Evolutionary conservation across 1,139 yeast species (phyloP), one percentile per base, ranked within the genome.

Genomic region (Yamadazyma epiphylla): DNA sequence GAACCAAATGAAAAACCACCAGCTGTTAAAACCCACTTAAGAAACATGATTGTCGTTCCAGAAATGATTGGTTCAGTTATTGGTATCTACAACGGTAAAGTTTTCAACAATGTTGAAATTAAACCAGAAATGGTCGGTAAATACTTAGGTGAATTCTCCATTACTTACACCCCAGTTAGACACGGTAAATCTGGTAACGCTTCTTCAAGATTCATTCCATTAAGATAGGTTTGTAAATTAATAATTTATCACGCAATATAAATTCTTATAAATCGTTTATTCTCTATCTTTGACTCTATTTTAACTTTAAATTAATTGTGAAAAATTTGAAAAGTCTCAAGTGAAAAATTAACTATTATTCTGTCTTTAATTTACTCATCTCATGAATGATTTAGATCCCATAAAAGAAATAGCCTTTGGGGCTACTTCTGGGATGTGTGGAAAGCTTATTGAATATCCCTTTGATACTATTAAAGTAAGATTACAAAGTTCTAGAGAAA

Each of bases 111-210:
- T 62, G 96, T 91, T 70, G 99, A 94, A 74, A 76, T 94, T 74
- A 88, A 78, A 73, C 96, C 98, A 62, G 99, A 94, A 79, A 91
- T 94, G 98, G 89, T 89, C 66, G 98, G 98, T 67, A 96, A 89
- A 84, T 94, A 94, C 94, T 86, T 94, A 64, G 99, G 96, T 77
- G 99, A 94, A 79, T 91, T 94, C 86, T 91, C 98, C 64, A 91
- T 94, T 74, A 77, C 98, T 62, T 94, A 94, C 81, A 86, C 95
- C 71, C 98, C 99, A 66, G 97, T 91, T 69, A 86, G 94, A 81
- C 97, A 89, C 80, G 97, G 97, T 78, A 88, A 95, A 81, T 94
- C 96, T 63, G 95, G 95, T 81, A 83, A 86, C 70, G 80, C 86
- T 71, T 80, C 94, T 60, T 73, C 89, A 58, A 75, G 85, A 77